Percentiles rank a stretch among this genome's conserved stretches.
These are phyloP conservation scores for Dipodascus albidus DNA, from an alignment of 805 yeast species.

Conservation along the genomic window DNA sequence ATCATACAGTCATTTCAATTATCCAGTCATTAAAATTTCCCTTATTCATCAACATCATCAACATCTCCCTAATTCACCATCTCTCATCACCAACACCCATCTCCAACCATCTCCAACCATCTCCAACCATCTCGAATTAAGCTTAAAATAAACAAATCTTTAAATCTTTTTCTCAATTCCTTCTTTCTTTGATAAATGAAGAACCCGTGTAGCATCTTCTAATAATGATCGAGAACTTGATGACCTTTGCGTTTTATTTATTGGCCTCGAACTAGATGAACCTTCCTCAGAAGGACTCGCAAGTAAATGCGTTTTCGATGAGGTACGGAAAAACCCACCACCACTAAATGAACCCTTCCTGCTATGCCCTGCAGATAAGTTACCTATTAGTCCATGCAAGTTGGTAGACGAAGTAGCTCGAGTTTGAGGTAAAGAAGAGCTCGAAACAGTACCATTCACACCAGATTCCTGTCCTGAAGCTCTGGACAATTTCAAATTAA, in stretches of 20 bases:
- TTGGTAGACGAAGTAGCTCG: not conserved
- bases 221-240: conserved; percentile 13
- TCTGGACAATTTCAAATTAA: not conserved
- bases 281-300: not conserved
- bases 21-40: too few species aligned
- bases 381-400: not conserved
- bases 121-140: not conserved
- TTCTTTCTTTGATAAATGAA: conserved; percentile 1
- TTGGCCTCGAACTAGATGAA: not conserved
- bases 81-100: not conserved
- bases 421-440: not conserved
- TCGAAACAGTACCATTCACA: not conserved
- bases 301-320: not conserved
- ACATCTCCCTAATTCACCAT: too few species aligned
- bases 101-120: not conserved
- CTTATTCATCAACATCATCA: too few species aligned
- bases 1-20: too few species aligned
- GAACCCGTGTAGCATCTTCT: conserved; percentile 13
- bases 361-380: not conserved
- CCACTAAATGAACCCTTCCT: not conserved
- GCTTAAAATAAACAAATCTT: too few species aligned
- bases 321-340: not conserved
- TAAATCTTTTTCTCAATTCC: too few species aligned
- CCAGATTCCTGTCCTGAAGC: not conserved
- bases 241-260: conserved; percentile 3